Percentiles rank a stretch among this genome's conserved stretches.
Evolutionary conservation across 345 rosid species (phyloP).

Genomic region (Euphorbia peplus): DNA sequence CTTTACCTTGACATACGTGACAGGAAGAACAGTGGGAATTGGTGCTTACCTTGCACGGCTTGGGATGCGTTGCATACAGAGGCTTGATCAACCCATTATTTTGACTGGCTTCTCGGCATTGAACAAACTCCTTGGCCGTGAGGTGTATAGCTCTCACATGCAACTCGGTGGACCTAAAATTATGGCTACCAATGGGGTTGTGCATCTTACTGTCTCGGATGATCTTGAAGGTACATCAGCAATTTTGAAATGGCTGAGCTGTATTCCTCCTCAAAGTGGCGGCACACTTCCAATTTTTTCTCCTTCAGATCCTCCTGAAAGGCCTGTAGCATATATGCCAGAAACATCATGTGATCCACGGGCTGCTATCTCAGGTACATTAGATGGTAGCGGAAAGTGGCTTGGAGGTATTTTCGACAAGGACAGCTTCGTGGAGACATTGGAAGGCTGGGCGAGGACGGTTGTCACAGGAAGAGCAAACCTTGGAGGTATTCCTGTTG

Average conservation of each 20-base stretch:
- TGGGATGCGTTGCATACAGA: slow-evolving; percentile 98
- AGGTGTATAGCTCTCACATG: slow-evolving; percentile 99
- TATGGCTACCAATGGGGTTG: slow-evolving; percentile 99
- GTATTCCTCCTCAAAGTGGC: slow-evolving; percentile 72
- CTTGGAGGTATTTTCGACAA: slow-evolving; percentile 93
- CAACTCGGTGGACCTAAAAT: slow-evolving; percentile 99
- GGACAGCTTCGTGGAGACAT: slow-evolving; percentile 85
- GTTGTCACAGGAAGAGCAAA: slow-evolving; percentile 99
- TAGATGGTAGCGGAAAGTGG: slow-evolving; percentile 75
- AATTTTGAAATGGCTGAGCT: slow-evolving; percentile 93
- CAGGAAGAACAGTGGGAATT: slow-evolving; percentile 94
- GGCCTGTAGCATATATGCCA: slow-evolving; percentile 79
- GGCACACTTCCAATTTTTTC: slow-evolving; percentile 70
- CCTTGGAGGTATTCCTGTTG: slow-evolving; percentile 98
- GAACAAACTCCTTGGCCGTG: slow-evolving; percentile 98
- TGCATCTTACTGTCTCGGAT: slow-evolving; percentile 93
- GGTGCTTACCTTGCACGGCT: slow-evolving; percentile 99
- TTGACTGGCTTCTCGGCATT: slow-evolving; percentile 96
- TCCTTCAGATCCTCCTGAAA: slow-evolving; percentile 76
- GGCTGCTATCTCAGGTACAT: slow-evolving; percentile 78
- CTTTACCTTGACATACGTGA: slow-evolving; percentile 89
- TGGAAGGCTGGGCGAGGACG: slow-evolving; percentile 99
- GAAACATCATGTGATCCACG: slow-evolving; percentile 97
- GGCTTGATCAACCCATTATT: slow-evolving; percentile 98
- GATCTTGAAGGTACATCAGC: slow-evolving; percentile 95